Conservation (phyloP, 2,329 filamentous ascomycete genomes). For the Paraconiothyrium brasiliense region DNA sequence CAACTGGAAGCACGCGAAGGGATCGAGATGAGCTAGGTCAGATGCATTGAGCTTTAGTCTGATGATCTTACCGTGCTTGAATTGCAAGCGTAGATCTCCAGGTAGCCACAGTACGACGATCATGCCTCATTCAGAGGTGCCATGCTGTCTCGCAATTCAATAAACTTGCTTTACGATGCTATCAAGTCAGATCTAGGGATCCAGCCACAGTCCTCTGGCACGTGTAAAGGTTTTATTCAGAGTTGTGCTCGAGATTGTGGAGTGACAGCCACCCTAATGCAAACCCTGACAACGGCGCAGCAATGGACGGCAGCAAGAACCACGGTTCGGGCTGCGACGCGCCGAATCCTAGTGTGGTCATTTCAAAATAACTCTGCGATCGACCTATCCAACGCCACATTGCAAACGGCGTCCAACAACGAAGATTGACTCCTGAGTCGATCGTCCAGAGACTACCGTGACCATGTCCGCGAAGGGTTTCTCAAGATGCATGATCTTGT, state of each 20-base stretch:
- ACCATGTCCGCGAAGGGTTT: not conserved
- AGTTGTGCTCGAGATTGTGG: not conserved
- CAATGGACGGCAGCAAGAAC: not conserved
- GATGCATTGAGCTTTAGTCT: not conserved
- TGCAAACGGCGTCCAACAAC: not conserved
- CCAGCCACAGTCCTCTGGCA: slow-evolving; percentile 4
- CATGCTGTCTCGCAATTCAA: not conserved
- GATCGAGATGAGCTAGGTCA: not conserved
- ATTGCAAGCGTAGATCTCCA: not conserved
- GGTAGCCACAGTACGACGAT: not conserved
- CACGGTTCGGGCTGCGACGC: not conserved
- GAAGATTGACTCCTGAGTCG: not conserved
- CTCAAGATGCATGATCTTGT: not conserved
- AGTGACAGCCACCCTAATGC: not conserved
- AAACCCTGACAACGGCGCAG: not conserved
- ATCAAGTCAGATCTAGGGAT: not conserved
- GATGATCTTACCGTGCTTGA: not conserved
- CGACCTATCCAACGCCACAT: not conserved
- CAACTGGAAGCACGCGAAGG: not conserved
- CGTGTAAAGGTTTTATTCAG: not conserved
- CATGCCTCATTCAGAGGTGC: not conserved
- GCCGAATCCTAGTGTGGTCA: not conserved
- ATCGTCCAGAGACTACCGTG: not conserved
- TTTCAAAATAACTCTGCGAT: not conserved
- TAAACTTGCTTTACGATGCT: not conserved